These are phyloP conservation scores for Fusarium redolens DNA, from an alignment of 2,329 filamentous ascomycete genomes.

Conservation along the genomic window DNA sequence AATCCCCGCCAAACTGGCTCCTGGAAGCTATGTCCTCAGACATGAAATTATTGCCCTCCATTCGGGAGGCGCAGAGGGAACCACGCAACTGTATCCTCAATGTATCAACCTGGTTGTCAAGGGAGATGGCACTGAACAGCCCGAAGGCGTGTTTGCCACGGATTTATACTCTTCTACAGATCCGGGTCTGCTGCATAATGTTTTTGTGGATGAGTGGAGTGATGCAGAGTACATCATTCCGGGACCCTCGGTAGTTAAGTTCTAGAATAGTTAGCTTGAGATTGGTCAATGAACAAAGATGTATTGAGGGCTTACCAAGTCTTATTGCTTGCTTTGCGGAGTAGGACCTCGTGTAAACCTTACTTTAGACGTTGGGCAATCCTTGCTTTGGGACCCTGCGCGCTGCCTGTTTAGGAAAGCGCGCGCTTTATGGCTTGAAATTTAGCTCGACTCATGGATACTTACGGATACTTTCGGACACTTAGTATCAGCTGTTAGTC, in stretches of 20 bases:
- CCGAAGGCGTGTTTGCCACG: neutral
- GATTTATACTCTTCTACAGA: neutral
- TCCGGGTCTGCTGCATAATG: neutral
- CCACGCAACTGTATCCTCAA: neutral
- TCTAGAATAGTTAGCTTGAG: rapidly evolving
- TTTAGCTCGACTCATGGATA: neutral
- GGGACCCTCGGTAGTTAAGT: neutral
- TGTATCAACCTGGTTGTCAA: neutral
- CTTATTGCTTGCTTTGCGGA: neutral
- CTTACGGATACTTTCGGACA: neutral
- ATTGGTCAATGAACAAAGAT: neutral
- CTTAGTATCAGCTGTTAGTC: too few relatives aligned
- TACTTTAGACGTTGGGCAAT: neutral
- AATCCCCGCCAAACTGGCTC: neutral
- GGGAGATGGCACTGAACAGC: neutral
- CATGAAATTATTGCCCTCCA: rapidly evolving
- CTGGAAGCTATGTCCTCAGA: neutral
- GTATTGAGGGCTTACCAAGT: rapidly evolving
- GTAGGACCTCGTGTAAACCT: neutral
- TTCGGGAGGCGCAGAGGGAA: neutral
- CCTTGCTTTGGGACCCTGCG: too few relatives aligned
- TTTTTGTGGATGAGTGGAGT: neutral
- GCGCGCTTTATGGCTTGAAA: neutral
- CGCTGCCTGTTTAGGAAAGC: neutral
- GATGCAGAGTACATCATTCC: neutral